These are phyloP conservation scores for Penicillium thymicola DNA, from an alignment of 2,329 filamentous ascomycete genomes.

Conservation along the genomic window DNA sequence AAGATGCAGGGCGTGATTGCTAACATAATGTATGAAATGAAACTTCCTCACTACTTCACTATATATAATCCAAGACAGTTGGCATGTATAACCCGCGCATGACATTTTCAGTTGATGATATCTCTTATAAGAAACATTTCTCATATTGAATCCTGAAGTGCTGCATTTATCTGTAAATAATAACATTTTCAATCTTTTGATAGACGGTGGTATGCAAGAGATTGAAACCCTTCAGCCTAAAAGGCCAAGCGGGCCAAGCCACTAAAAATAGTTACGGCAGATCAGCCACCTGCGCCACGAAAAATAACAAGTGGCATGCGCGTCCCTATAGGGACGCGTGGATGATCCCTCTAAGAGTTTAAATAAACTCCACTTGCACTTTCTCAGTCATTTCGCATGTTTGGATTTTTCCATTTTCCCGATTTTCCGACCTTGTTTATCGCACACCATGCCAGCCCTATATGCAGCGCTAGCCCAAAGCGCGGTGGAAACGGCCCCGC, in stretches of 20 bases:
- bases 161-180: not conserved
- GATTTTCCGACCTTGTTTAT: not conserved
- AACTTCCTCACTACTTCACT: too few species aligned
- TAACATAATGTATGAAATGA: too few species aligned
- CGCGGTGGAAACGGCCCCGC: slow-evolving; percentile 23
- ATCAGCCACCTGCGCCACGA: slow-evolving; percentile 1
- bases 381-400: not conserved
- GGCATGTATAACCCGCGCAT: not conserved
- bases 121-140: too few species aligned
- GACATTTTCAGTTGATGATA: too few species aligned
- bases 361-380: not conserved
- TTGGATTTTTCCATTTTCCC: not conserved
- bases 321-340: slow-evolving; percentile 10
- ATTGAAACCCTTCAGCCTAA: not conserved
- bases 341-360: not conserved
- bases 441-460: slow-evolving; percentile 28
- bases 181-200: not conserved
- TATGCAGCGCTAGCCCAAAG: slow-evolving; percentile 23
- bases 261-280: slow-evolving; percentile 5
- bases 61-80: not conserved
- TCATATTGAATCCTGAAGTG: not conserved
- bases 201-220: not conserved
- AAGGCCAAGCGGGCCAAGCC: not conserved
- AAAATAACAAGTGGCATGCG: slow-evolving; percentile 2
- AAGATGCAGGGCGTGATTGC: accelerated